Percentiles rank a stretch among this genome's conserved stretches.
These are phyloP conservation scores for Calonectria ilicicola DNA, from an alignment of 2,329 filamentous ascomycete species.

Conservation along the genomic window DNA sequence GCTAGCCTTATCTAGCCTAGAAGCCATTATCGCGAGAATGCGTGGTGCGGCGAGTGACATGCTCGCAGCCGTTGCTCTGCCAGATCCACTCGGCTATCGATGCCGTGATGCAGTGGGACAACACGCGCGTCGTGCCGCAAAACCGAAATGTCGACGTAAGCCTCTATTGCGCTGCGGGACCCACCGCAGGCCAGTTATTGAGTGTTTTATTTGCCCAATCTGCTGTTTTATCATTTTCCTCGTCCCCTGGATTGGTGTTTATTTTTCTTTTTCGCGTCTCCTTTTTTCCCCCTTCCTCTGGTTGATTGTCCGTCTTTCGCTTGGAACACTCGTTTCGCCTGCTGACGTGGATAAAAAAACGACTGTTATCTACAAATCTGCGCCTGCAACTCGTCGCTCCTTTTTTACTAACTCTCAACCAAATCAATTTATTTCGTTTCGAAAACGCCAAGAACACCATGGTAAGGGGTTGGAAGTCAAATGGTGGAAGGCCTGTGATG, in stretches of 20 bases:
- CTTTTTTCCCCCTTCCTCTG: not conserved
- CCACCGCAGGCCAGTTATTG: not conserved
- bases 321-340: not conserved
- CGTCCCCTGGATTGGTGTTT: not conserved
- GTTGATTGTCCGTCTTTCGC: not conserved
- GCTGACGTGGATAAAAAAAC: not conserved
- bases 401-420: not conserved
- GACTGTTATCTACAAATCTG: not conserved
- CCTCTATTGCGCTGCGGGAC: not conserved
- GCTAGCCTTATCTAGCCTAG: not conserved
- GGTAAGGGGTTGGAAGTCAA: not conserved
- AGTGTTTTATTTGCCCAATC: constrained; percentile 5
- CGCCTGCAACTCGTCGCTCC: not conserved
- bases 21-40: not conserved
- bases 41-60: not conserved
- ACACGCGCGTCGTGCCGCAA: constrained; percentile 5
- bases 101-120: constrained; percentile 4
- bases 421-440: not conserved
- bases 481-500: no score
- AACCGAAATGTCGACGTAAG: constrained; percentile 9
- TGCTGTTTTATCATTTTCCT: not conserved
- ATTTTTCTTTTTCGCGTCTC: not conserved
- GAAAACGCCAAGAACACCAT: not conserved
- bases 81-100: constrained; percentile 5
- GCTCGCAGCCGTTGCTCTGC: not conserved